Evolutionary conservation across 1,139 yeast species (phyloP).

Genomic region (Blastobotrys malaysiensis): DNA sequence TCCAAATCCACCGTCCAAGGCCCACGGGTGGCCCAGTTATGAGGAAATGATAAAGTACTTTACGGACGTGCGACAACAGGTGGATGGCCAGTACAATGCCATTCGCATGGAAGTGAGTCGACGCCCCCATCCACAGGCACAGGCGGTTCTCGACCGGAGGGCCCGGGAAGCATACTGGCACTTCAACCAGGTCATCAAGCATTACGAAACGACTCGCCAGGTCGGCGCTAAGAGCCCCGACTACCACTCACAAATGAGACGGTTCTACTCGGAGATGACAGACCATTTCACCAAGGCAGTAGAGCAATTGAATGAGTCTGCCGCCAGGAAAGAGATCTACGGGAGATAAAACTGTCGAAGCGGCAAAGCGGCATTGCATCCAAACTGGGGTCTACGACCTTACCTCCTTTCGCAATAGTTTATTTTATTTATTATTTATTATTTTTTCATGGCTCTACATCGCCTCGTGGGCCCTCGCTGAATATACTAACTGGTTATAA

Average conservation of each 20-base stretch:
- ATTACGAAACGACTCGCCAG: conserved; percentile 3
- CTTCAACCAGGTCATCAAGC: conserved; percentile 4
- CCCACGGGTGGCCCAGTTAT: conserved; percentile 10
- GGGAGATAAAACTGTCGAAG: neutral
- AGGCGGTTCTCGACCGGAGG: conserved; percentile 2
- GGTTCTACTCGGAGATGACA: conserved; percentile 9
- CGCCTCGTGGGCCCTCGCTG: too few relatives aligned
- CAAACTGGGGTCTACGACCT: too few relatives aligned
- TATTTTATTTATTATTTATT: neutral
- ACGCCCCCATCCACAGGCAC: conserved; percentile 6
- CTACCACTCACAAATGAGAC: conserved; percentile 5
- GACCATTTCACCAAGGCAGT: conserved; percentile 9
- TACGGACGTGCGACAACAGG: conserved; percentile 2
- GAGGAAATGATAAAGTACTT: conserved; percentile 9
- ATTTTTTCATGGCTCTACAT: neutral
- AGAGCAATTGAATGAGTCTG: conserved; percentile 1
- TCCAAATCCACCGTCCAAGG: conserved; percentile 4
- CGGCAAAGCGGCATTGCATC: neutral
- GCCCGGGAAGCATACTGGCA: neutral
- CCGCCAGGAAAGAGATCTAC: neutral
- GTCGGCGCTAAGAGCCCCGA: neutral
- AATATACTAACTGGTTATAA: neutral
- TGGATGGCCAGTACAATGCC: conserved; percentile 4
- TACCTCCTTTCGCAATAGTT: too few relatives aligned
- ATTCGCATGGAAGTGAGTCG: neutral